Evolutionary conservation across 2,329 filamentous ascomycete species (phyloP), one percentile per base, ranked within the genome.

Genomic region (Alternaria sp.): DNA sequence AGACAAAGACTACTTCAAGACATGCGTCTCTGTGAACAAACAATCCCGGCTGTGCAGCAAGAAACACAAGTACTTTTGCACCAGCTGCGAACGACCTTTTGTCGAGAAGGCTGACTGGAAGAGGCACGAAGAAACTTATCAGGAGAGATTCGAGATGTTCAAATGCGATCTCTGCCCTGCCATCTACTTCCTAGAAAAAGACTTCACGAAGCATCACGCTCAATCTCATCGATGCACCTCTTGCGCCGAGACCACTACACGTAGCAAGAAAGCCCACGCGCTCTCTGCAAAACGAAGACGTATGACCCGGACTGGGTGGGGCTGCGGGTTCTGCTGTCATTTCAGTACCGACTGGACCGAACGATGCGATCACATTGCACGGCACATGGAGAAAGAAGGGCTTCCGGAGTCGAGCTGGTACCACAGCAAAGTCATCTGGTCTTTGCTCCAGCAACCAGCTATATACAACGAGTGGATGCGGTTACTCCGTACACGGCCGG

Each of bases 101-200:
- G 84, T 86, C 74, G 81, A 85, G 64, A 88, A 89, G 69, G 87
- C 87, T 64, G 86, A 88, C 73, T 90, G 87, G 87, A 88, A 88
- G 72, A 80, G 85, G 6, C 87, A 90, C 72, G 86, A 89, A 69
- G 86, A 88, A 66, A 85, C 87, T 65, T 88, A 88, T 66, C 86
- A 89, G 75, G 86, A 89, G 76, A 84, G 86, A 24, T 85, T 82
- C 75, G 85, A 86, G 61, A 86, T 87, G 70, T 88, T 87, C 63
- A 84, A 84, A 5, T 89, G 86, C 66, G 85, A 85, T 6, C 83
- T 86, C 58, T 89, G 87, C 75, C 85, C 86, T 65, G 83, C 86
- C 61, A 84, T 84, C 63, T 88, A 88, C 71, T 88, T 85, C 82
- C 83, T 86, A 5, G 85, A 86, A 58, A 88, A 88, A 67, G 87